Evolutionary conservation across 352 stramenopile species (phyloP), one percentile per base, ranked within the genome.

Genomic region (Pythium coloratum): DNA sequence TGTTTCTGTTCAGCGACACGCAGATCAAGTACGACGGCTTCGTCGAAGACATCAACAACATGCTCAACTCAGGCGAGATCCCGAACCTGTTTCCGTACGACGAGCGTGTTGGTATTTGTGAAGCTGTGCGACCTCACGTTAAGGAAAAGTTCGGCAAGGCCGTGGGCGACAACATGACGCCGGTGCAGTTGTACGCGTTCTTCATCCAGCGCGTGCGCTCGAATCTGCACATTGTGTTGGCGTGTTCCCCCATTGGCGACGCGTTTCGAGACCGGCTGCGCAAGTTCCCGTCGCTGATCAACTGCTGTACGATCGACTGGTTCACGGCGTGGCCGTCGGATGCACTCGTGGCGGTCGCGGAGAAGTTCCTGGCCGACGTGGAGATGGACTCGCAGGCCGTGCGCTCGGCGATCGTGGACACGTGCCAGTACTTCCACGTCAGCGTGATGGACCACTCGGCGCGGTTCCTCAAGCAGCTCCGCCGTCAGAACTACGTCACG

Each of bases 251-350:
- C 7, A 98, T 99, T 55, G 95, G 95, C 6, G 90, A 97, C 32
- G 95, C 95, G 2, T 99, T 99, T 69, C 70, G 95, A 9, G 93
- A 98, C 51, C 78, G 95, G 3, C 76, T 99, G 36, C 88, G 95
- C 38, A 97, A 98, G 62, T 98, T 98, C 76, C 95, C 95, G 13
- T 97, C 91, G 40, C 81, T 99, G 8, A 97, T 98, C 76, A 99
- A 98, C 67, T 98, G 95, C 73, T 98, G 95, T 66, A 97, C 93
- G n/a, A 98, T 99, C 70, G 94, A 98, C 69, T 98, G 95, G 95
- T 99, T 98, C 72, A 98, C 90, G 8, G 88, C 92, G 14, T 98
- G 95, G 95, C 95, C 95, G 2, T 78, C 81, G 0, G 95, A 98
- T 66, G 94, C 95, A 1, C 76, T 99, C 1, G 83, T 97, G 1